A percentile compares a stretch with the other conserved stretches of the same genome.
Conservation (phyloP, 805 yeast species). For the Novakomyces olei region DNA sequence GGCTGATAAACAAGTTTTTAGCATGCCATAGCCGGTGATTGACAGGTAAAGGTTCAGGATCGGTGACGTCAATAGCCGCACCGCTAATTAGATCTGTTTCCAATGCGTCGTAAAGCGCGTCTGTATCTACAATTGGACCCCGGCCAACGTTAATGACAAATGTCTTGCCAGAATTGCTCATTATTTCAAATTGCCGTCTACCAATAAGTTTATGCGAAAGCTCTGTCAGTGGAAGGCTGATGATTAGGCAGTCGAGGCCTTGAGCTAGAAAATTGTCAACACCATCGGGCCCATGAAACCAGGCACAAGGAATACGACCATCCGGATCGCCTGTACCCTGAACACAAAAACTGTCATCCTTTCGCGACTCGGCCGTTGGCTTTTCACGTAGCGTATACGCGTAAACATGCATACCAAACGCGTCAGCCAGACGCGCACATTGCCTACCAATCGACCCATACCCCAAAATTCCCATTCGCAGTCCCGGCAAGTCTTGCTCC, state of each 20-base stretch:
- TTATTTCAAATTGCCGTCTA: constrained; percentile 7
- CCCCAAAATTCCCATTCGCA: constrained; percentile 44
- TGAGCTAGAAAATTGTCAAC: constrained; percentile 5
- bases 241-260: constrained; percentile 10
- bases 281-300: constrained; percentile 9
- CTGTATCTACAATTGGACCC: constrained; percentile 10
- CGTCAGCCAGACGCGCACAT: constrained; percentile 7
- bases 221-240: constrained; percentile 9
- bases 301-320: constrained; percentile 5
- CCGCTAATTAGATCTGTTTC: constrained; percentile 9
- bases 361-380: constrained; percentile 6
- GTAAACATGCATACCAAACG: constrained; percentile 10
- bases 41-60: constrained; percentile 11
- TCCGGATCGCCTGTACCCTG: constrained; percentile 5
- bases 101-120: constrained; percentile 9
- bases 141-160: constrained; percentile 11
- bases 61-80: constrained; percentile 11
- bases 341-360: not conserved
- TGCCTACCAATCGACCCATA: constrained; percentile 50
- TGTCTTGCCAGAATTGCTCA: constrained; percentile 11
- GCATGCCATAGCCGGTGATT: constrained; percentile 8
- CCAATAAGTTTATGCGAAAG: constrained; percentile 8
- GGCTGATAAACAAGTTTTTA: constrained; percentile 9
- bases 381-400: constrained; percentile 11
- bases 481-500: no score